Percentiles rank a stretch among this genome's conserved stretches.
phyloP scores from a whole-genome alignment of 352 stramenopile species.

The Bremia lactucae region DNA sequence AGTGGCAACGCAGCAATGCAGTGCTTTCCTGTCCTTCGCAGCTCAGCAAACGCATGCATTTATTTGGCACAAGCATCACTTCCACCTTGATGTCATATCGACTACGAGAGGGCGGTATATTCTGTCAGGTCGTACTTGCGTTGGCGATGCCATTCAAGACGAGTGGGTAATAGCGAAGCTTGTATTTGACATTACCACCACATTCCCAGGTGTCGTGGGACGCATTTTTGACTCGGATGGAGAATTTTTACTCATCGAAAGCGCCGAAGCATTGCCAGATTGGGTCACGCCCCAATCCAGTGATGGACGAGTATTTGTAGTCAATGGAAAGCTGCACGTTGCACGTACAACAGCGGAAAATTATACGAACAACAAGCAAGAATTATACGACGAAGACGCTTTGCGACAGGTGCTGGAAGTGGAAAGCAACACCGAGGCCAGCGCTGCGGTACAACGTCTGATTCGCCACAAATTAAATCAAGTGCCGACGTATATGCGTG shows the following conservation, averaged over 20 bases:
- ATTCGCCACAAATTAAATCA: constrained; percentile 32
- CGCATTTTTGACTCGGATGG: constrained; percentile 43
- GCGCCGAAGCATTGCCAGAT: constrained; percentile 47
- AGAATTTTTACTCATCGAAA: constrained; percentile 73
- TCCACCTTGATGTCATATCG: constrained; percentile 22
- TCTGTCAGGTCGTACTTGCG: constrained; percentile 24
- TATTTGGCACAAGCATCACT: constrained; percentile 45
- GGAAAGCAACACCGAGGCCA: constrained; percentile 17
- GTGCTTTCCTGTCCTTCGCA: constrained; percentile 17
- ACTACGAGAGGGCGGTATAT: constrained; percentile 17
- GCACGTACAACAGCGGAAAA: constrained; percentile 11
- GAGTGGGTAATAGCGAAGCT: constrained; percentile 54
- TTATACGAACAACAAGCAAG: constrained; percentile 3
- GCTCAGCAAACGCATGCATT: constrained; percentile 29
- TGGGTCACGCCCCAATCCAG: constrained; percentile 57
- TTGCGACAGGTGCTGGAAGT: constrained; percentile 20
- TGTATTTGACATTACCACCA: constrained; percentile 32
- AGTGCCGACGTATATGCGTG: constrained; percentile 27
- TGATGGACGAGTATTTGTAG: constrained; percentile 35
- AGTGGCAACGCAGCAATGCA: constrained; percentile 8
- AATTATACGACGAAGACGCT: constrained; percentile 23
- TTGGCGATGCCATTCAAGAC: constrained; percentile 58
- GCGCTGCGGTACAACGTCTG: constrained; percentile 27
- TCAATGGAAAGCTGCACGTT: constrained; percentile 33
- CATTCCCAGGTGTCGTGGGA: constrained; percentile 24